phyloP scores from a whole-genome alignment of 805 yeast species.

The Metschnikowia lunata region DNA sequence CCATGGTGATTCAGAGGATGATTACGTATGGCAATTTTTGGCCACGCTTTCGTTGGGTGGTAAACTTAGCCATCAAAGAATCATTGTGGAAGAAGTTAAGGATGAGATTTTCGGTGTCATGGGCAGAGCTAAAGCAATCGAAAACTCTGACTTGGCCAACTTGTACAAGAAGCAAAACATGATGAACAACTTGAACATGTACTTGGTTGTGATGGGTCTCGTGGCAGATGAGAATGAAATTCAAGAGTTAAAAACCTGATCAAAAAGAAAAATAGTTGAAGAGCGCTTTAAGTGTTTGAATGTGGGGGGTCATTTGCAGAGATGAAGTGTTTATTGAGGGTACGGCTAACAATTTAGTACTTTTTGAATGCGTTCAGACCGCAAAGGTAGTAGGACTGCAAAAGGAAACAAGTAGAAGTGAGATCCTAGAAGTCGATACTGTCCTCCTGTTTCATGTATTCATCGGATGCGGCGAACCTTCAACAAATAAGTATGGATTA shows the following conservation, averaged over 20 bases:
- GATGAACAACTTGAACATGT: constrained; percentile 79
- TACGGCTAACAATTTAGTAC: too few species aligned
- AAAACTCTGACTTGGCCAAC: constrained; percentile 44
- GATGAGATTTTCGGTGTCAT: constrained; percentile 89
- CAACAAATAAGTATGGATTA: too few species aligned
- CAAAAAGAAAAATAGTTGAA: too few species aligned
- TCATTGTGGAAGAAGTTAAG: constrained; percentile 89
- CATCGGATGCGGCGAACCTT: too few species aligned
- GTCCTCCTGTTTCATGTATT: too few species aligned
- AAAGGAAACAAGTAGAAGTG: too few species aligned
- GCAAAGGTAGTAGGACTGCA: too few species aligned
- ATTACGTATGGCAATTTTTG: constrained; percentile 92
- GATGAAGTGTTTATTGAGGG: too few species aligned
- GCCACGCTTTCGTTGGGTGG: constrained; percentile 94
- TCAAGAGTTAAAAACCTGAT: constrained; percentile 51
- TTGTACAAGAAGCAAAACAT: constrained; percentile 51
- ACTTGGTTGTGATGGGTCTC: constrained; percentile 93
- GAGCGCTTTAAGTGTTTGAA: background rate
- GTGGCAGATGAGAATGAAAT: constrained; percentile 89
- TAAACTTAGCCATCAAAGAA: constrained; percentile 82
- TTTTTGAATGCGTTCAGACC: too few species aligned
- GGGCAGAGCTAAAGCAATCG: constrained; percentile 64
- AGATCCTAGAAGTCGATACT: too few species aligned
- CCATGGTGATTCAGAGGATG: constrained; percentile 49
- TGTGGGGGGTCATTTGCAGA: background rate